Evolutionary conservation across 257 asterid genomes (phyloP).

Genomic region (Asclepias syriaca): DNA sequence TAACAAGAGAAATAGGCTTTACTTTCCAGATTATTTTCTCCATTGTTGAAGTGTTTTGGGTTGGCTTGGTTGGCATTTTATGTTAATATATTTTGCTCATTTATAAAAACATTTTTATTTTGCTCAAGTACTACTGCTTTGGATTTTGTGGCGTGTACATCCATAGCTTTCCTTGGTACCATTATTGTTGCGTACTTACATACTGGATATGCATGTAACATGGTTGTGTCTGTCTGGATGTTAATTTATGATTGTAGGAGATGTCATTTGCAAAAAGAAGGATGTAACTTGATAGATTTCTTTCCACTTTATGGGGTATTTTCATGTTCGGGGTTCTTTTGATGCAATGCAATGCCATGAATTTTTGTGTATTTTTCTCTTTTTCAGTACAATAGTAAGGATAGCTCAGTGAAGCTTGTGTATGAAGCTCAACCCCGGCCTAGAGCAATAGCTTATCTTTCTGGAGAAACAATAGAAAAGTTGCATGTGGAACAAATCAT

Average conservation of each 20-base stretch:
- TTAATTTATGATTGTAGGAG: neutral
- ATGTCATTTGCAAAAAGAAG: neutral
- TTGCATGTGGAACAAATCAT: slow-evolving; percentile 94
- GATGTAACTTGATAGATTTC: neutral
- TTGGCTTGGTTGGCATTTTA: neutral
- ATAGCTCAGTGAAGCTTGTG: slow-evolving; percentile 92
- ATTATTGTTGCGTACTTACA: neutral
- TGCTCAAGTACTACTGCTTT: neutral
- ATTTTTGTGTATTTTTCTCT: neutral
- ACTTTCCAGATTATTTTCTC: neutral
- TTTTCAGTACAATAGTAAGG: slow-evolving; percentile 84
- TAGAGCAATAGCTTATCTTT: slow-evolving; percentile 66
- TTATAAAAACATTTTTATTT: neutral
- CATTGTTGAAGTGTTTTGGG: neutral
- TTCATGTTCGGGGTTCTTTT: neutral
- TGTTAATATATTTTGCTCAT: neutral
- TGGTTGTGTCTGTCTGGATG: neutral
- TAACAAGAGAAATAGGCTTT: neutral
- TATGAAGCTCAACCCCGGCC: slow-evolving; percentile 99
- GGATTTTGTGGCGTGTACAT: neutral
- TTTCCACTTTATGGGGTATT: neutral
- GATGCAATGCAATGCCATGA: neutral
- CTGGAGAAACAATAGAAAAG: slow-evolving; percentile 94
- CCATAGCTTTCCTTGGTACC: neutral
- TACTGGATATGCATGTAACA: neutral